Evolutionary conservation across 108 stramenopile genomes (phyloP).

Genomic region (Fistulifera solaris): DNA sequence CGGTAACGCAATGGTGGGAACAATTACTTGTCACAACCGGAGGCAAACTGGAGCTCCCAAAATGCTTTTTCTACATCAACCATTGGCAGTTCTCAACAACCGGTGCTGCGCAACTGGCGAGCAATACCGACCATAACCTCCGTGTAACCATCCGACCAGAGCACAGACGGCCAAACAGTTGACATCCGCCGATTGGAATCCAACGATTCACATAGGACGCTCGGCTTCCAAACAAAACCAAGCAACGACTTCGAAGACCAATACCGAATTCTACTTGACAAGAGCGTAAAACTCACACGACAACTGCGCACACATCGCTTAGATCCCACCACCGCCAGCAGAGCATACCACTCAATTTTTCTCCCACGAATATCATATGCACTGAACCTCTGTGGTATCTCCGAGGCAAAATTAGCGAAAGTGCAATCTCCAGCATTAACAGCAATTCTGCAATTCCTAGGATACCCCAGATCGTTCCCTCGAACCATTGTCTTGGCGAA

Average conservation of each 20-base stretch:
- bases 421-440: not conserved
- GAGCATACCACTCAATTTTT: not conserved
- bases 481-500: not conserved
- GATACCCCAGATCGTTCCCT: not conserved
- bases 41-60: conserved; percentile 1
- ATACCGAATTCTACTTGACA: no score
- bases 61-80: conserved; percentile 3
- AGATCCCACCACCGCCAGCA: not conserved
- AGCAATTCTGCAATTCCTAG: not conserved
- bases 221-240: not conserved
- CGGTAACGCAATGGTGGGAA: conserved; percentile 5
- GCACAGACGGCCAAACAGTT: no score
- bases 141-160: no score
- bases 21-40: not conserved
- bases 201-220: not conserved
- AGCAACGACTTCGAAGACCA: no score
- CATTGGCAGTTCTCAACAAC: not conserved
- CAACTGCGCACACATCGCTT: no score
- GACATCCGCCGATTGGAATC: no score
- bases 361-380: not conserved
- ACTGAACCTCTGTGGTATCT: not conserved
- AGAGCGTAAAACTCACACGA: no score
- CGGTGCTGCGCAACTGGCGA: not conserved
- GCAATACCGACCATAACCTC: no score
- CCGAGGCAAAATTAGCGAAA: not conserved